A percentile compares a stretch with the other conserved stretches of the same genome.
Conservation (phyloP, 352 stramenopile genomes). For the Phytophthora megakarya region DNA sequence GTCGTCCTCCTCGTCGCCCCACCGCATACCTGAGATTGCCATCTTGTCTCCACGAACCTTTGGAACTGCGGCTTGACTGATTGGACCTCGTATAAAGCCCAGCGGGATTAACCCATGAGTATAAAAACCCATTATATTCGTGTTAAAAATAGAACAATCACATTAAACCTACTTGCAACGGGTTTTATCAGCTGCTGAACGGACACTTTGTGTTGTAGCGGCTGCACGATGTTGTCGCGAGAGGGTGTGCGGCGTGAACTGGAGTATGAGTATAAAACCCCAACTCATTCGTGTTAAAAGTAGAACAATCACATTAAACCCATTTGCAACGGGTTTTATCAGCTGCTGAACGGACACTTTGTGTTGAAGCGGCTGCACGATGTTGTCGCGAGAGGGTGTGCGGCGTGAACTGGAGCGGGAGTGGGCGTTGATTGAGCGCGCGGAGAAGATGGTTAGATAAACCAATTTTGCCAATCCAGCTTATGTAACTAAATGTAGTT, state of each 20-base stretch:
- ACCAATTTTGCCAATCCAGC: background rate
- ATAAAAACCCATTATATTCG: too few relatives aligned
- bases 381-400: conserved; percentile 59
- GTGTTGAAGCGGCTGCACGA: conserved; percentile 7
- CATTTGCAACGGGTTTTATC: too few relatives aligned
- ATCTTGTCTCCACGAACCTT: conserved; percentile 37
- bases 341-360: too few relatives aligned
- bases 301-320: too few relatives aligned
- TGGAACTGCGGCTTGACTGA: conserved; percentile 13
- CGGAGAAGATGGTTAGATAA: conserved; percentile 63
- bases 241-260: conserved; percentile 60
- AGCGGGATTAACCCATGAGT: background rate
- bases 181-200: too few relatives aligned
- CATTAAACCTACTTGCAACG: too few relatives aligned
- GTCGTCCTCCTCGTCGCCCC: conserved; percentile 78
- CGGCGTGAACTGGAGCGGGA: conserved; percentile 66
- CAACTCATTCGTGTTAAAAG: too few relatives aligned
- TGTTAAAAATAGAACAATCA: too few relatives aligned
- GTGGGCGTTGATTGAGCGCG: conserved; percentile 56
- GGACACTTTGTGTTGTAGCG: too few relatives aligned
- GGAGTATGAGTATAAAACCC: conserved; percentile 28
- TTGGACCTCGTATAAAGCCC: background rate
- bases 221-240: conserved; percentile 45
- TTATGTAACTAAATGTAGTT: background rate
- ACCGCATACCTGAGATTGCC: conserved; percentile 77